Conservation (phyloP, 78 protist species). For the Tieghemostelium lacteum region DNA sequence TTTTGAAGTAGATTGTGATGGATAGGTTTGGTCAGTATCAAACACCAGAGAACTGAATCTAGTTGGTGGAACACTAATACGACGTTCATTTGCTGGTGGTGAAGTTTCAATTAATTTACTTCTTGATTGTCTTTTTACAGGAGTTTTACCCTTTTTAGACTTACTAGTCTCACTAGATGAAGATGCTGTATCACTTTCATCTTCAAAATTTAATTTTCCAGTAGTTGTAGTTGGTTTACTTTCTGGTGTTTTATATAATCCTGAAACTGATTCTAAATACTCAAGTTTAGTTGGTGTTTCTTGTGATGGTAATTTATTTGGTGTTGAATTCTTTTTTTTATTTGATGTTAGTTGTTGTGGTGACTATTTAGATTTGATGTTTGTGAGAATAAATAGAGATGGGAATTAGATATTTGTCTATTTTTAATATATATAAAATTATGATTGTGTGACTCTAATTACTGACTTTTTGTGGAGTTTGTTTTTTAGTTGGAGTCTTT, state of each 20-base stretch:
- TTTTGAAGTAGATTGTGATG: no score
- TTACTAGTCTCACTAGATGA: background rate
- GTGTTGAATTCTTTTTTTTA: slow-evolving; percentile 1
- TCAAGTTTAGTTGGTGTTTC: slow-evolving; percentile 11
- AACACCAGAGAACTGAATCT: background rate
- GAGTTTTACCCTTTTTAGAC: background rate
- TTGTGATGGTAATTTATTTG: slow-evolving; percentile 24
- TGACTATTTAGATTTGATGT: no score
- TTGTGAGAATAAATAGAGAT: no score
- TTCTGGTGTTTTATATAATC: background rate
- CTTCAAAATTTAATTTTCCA: no score
- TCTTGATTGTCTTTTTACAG: background rate
- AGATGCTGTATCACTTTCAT: background rate
- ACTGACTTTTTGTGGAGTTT: no score
- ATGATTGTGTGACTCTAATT: no score
- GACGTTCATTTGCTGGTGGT: background rate
- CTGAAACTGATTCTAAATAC: background rate
- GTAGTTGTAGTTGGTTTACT: background rate
- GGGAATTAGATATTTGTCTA: no score
- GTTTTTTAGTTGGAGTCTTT: no score
- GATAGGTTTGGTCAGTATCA: background rate
- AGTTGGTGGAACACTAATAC: background rate
- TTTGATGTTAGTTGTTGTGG: background rate
- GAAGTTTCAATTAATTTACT: background rate
- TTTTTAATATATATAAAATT: no score